Base-by-base conservation (phyloP, 495 filamentous ascomycete genomes). In the Cercophora sp. region DNA sequence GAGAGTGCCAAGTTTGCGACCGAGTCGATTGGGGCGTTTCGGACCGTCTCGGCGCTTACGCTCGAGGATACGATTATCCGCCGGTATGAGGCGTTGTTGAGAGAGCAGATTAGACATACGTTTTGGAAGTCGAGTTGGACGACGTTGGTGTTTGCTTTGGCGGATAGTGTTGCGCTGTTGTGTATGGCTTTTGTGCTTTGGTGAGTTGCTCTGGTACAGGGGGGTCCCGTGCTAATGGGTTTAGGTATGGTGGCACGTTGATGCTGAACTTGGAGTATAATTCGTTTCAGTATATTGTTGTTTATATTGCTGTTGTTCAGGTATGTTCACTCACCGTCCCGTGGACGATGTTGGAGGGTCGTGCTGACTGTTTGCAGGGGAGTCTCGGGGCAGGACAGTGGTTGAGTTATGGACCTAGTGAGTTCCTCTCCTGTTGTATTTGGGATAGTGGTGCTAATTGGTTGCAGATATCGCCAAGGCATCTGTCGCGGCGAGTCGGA, bases 101-200 rank as follows among this genome's bases (percentile, higher is more conserved):
- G 67, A 1, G 67, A 70, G 8, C 82, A 85, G 48, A 72, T 79
- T 20, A 57, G 62, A 1, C 71, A 71, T 2, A 76, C 82, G 0
- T 75, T 80, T 15, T 69, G 65, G 13, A 78, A 78, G 50, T 74
- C 80, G 1, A 74, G 73, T 48, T 72, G 69, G 40, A 70, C 79
- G 1, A 78, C 73, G 1, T 32, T 81, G 34, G 45, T 81, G 4
- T 81, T 80, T 58, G 69, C 78, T 2, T 65, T 69, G 19, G 71
- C 69, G 18, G 78, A 81, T 37, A 78, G 74, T 42, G 59, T 80
- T 25, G 57, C 67, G 2, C 50, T 87, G 4, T 70, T 83, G 15
- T 77, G 75, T 24, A 79, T 78, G 69, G 78, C 79, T 5, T 75
- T 83, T 53, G 70, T 75, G 10, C 73, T 81, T 22, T 83, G 80